Percentiles rank a stretch among this genome's conserved stretches.
Conservation (phyloP, 2,329 filamentous ascomycete genomes). For the Lecanicillium sp. region DNA sequence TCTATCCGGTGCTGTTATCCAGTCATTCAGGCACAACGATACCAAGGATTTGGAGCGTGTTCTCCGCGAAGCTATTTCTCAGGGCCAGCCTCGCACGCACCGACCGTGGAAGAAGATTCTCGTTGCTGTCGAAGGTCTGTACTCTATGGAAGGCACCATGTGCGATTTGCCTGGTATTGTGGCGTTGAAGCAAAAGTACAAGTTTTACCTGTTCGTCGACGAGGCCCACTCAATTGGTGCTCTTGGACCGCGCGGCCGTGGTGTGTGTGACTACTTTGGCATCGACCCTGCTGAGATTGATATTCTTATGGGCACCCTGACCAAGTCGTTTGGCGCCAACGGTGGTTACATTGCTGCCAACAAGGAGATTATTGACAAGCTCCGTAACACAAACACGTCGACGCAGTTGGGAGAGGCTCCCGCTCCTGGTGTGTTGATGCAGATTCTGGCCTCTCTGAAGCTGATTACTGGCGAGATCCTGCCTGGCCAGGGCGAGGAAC, state of each 20-base stretch:
- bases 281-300: slow-evolving; percentile 84
- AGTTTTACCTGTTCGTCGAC: slow-evolving; percentile 91
- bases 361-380: slow-evolving; percentile 86
- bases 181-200: slow-evolving; percentile 87
- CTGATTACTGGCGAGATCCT: slow-evolving; percentile 84
- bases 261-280: slow-evolving; percentile 95
- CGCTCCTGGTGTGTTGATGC: slow-evolving; percentile 77
- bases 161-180: slow-evolving; percentile 90
- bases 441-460: slow-evolving; percentile 79
- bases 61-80: slow-evolving; percentile 86
- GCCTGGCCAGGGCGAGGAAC: slow-evolving; percentile 90
- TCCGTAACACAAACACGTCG: slow-evolving; percentile 77
- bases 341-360: slow-evolving; percentile 91
- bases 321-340: slow-evolving; percentile 97
- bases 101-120: slow-evolving; percentile 99
- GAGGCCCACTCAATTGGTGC: slow-evolving; percentile 96
- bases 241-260: slow-evolving; percentile 77
- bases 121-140: slow-evolving; percentile 91
- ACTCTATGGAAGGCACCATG: slow-evolving; percentile 99
- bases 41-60: slow-evolving; percentile 79
- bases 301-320: slow-evolving; percentile 95
- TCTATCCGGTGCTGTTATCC: slow-evolving; percentile 89
- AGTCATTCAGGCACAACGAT: slow-evolving; percentile 97
- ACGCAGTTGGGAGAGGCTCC: slow-evolving; percentile 84
- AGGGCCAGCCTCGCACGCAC: slow-evolving; percentile 96